phyloP scores from a whole-genome alignment of 1,284 basidiomycete species.

The Moniliella sp. region DNA sequence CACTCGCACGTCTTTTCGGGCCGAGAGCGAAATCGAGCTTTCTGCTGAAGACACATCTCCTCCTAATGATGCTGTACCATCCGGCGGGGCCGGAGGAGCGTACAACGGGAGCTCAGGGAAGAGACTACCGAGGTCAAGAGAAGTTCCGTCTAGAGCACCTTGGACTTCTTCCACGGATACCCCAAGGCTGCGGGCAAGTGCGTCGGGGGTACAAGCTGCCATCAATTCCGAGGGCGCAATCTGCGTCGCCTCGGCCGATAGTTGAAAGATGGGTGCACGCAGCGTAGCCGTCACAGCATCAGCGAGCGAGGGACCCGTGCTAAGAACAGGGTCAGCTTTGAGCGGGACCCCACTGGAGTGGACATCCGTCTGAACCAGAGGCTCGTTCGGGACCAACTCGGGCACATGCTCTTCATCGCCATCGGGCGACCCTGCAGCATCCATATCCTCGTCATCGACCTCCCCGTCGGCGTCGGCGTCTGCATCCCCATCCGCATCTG shows the following conservation, averaged over 20 bases:
- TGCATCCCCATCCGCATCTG: constrained; percentile 7
- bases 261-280: constrained; percentile 25
- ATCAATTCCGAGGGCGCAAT: constrained; percentile 20
- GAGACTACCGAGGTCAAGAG: constrained; percentile 14
- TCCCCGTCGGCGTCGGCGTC: constrained; percentile 5
- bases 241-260: constrained; percentile 15
- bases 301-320: too few relatives aligned
- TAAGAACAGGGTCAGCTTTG: constrained; percentile 11
- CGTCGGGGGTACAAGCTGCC: constrained; percentile 14
- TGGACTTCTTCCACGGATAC: constrained; percentile 10
- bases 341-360: constrained; percentile 16
- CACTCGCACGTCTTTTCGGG: constrained; percentile 36
- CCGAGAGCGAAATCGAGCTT: too few relatives aligned
- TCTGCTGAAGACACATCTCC: too few relatives aligned
- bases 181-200: constrained; percentile 14
- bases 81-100: constrained; percentile 17
- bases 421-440: constrained; percentile 12
- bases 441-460: constrained; percentile 5
- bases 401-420: constrained; percentile 10
- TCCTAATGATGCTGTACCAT: too few relatives aligned
- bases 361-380: constrained; percentile 3
- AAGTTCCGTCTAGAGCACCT: constrained; percentile 10
- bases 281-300: constrained; percentile 19
- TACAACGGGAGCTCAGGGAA: constrained; percentile 41
- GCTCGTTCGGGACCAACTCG: too few relatives aligned